Base-by-base conservation (phyloP, 495 filamentous ascomycete genomes). In the Apodospora peruviana region DNA sequence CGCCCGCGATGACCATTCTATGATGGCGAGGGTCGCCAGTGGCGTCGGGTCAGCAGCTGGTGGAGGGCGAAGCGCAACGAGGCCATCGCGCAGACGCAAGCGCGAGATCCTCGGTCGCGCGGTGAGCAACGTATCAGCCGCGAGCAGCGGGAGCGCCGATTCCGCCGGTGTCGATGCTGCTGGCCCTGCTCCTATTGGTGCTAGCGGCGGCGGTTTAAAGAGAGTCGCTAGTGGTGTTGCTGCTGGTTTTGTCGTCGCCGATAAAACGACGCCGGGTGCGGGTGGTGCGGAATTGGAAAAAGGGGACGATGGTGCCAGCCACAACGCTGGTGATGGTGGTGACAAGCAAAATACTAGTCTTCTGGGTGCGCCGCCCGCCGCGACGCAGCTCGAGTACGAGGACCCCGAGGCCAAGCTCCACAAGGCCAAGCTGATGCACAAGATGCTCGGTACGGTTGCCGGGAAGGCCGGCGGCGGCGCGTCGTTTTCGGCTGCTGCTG, bases 91-190 rank as follows among this genome's bases (percentile, higher is more conserved):
- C 12, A 59, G 67, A 1, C 62, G 72, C 5, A 67, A 69, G 24
- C 68, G 69, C 4, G 57, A 72, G 36, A 73, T 79, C 20, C 48
- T 80, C 2, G 76, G 75, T 21, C 67, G 77, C 29, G 76, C 69
- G 0, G 54, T 70, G 10, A 79, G 75, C 51, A 80, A 78, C 51
- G 66, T 69, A 0, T 79, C 75, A 1, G 63, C 68, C 0, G 62
- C 57, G 0, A 71, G 69, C 40, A 60, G 50, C 38, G 27, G 22
- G 19, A 51, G 45, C 32, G 50, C 37, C n/a, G 59, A 45, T 22
- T 19, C 42, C 21, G 43, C 12, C 17, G 23, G 2, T 23, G 2
- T 41, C 39, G 25, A 21, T 4, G 11, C 45, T 2, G 16, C 40
- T 10, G 16, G 4, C 21, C 1, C 19, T 21, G 19, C 27, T 1